Evolutionary conservation across 192 early-diverging fungal genomes (phyloP).

Genomic region (Coemansia sp.): DNA sequence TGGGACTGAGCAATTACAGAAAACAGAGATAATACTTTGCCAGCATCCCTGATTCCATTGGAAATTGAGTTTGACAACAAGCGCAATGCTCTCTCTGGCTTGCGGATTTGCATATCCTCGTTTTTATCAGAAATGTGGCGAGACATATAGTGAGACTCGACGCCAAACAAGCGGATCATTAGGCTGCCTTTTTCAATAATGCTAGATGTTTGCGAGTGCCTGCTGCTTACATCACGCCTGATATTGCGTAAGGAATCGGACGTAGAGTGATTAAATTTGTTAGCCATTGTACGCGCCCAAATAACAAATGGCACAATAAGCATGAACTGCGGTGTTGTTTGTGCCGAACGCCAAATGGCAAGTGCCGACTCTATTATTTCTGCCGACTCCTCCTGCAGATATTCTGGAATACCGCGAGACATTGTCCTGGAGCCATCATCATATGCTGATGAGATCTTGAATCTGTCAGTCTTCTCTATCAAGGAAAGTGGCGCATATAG

Average conservation of each 20-base stretch:
- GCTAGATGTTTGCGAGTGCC: constrained; percentile 1
- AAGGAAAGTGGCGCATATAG: constrained; percentile 4
- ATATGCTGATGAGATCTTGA: neutral
- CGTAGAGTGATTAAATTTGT: neutral
- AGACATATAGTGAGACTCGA: constrained; percentile 58
- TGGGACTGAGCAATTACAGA: constrained; percentile 22
- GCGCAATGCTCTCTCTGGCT: constrained; percentile 59
- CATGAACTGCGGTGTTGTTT: constrained; percentile 21
- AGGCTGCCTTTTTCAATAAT: constrained; percentile 62
- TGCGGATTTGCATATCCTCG: constrained; percentile 58
- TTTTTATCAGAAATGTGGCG: constrained; percentile 61
- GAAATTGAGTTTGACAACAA: constrained; percentile 60
- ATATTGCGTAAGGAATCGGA: neutral
- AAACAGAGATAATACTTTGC: constrained; percentile 13
- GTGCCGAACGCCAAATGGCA: neutral
- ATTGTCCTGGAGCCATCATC: neutral
- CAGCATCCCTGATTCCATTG: constrained; percentile 49
- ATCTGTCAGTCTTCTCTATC: constrained; percentile 9
- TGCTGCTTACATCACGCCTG: neutral
- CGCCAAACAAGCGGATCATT: constrained; percentile 69
- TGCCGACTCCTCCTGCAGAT: neutral
- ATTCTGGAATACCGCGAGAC: neutral
- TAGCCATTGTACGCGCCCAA: neutral
- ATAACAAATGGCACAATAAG: constrained; percentile 13
- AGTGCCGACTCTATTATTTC: neutral